Conservation (phyloP, 2,329 filamentous ascomycete genomes). For the Chrysoporthe puriensis region DNA sequence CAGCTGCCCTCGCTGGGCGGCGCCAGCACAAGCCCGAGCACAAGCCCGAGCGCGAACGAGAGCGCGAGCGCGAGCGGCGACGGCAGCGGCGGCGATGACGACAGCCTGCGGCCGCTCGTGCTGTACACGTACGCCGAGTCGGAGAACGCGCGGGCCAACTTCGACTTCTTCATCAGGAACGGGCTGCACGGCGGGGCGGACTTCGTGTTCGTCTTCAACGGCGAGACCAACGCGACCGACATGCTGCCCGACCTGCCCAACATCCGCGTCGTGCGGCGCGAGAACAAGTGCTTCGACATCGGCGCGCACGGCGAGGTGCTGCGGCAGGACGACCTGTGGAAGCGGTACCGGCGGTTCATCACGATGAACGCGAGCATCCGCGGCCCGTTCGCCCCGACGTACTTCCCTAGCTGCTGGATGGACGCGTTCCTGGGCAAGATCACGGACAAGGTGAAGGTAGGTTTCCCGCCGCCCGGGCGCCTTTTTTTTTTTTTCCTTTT, state of each 20-base stretch:
- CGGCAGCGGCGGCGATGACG: background rate
- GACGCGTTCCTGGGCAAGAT: slow-evolving; percentile 38
- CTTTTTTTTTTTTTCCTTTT: background rate
- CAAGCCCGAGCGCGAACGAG: background rate
- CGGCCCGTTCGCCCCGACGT: slow-evolving; percentile 40
- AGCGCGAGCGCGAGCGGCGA: too few species aligned
- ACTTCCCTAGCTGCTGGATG: slow-evolving; percentile 38
- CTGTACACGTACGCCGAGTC: slow-evolving; percentile 41
- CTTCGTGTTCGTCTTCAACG: slow-evolving; percentile 43
- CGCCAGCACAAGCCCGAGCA: background rate
- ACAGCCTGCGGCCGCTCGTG: slow-evolving; percentile 33
- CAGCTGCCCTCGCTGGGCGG: slow-evolving; percentile 11
- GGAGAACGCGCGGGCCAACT: slow-evolving; percentile 35
- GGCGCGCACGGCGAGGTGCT: slow-evolving; percentile 39
- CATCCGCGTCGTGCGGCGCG: slow-evolving; percentile 35
- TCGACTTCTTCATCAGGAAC: slow-evolving; percentile 39
- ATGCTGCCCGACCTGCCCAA: slow-evolving; percentile 36
- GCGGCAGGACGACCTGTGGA: slow-evolving; percentile 36
- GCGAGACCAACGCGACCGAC: slow-evolving; percentile 33
- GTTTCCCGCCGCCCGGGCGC: background rate
- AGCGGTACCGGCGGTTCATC: slow-evolving; percentile 40
- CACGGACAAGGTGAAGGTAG: slow-evolving; percentile 39
- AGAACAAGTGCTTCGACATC: slow-evolving; percentile 39
- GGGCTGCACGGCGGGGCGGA: slow-evolving; percentile 40
- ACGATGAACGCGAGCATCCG: slow-evolving; percentile 38